Evolutionary conservation across 2,329 filamentous ascomycete species (phyloP).

Genomic region (Penicillium sp.): DNA sequence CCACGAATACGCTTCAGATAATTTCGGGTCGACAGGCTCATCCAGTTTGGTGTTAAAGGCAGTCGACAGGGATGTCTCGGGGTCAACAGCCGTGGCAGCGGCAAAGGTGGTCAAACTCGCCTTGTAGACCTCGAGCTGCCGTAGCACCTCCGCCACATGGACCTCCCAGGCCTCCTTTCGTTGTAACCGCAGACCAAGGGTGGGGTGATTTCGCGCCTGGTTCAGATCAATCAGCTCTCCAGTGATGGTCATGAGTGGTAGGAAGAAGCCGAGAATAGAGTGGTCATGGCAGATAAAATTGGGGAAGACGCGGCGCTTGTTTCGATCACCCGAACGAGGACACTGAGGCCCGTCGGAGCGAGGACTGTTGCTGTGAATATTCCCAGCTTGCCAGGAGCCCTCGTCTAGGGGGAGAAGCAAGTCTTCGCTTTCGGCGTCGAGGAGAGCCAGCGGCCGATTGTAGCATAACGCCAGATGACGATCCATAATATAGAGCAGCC

Average conservation of each 20-base stretch:
- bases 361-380: slow-evolving; percentile 62
- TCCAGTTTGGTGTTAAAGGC: slow-evolving; percentile 59
- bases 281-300: slow-evolving; percentile 82
- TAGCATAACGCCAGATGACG: slow-evolving; percentile 89
- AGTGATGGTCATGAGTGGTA: slow-evolving; percentile 91
- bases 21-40: slow-evolving; percentile 45
- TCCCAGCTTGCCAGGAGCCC: slow-evolving; percentile 78
- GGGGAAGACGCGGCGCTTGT: slow-evolving; percentile 64
- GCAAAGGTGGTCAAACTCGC: slow-evolving; percentile 61
- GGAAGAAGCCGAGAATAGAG: slow-evolving; percentile 87
- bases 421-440: slow-evolving; percentile 83
- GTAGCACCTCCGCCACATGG: slow-evolving; percentile 73
- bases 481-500: slow-evolving; percentile 89
- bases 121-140: slow-evolving; percentile 78
- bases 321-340: slow-evolving; percentile 32
- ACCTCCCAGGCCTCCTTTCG: slow-evolving; percentile 76
- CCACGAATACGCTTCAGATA: slow-evolving; percentile 37
- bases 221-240: slow-evolving; percentile 89
- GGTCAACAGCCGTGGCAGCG: slow-evolving; percentile 24
- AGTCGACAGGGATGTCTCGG: slow-evolving; percentile 39
- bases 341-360: slow-evolving; percentile 39
- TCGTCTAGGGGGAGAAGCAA: slow-evolving; percentile 87
- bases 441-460: slow-evolving; percentile 81
- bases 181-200: slow-evolving; percentile 73
- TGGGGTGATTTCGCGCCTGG: slow-evolving; percentile 82